phyloP scores from a whole-genome alignment of 2,329 filamentous ascomycete species.

The Nothomitra cinnamomea region DNA sequence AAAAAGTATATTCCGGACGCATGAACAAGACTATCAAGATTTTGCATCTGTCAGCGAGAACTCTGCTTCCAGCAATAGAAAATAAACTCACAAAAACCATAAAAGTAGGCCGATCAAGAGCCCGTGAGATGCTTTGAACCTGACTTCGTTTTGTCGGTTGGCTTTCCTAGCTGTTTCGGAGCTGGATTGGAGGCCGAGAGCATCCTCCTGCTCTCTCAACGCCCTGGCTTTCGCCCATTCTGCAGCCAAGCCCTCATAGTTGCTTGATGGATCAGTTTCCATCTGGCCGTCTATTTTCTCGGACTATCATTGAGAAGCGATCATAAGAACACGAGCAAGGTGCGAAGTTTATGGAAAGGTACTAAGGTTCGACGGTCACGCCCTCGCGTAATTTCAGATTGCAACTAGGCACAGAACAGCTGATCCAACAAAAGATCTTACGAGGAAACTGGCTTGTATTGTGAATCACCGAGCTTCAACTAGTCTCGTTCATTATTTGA shows the following conservation, averaged over 20 bases:
- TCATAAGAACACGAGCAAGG: not conserved
- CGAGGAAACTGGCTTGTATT: no score
- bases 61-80: not conserved
- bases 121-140: slow-evolving; percentile 35
- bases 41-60: not conserved
- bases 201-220: slow-evolving; percentile 18
- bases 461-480: no score
- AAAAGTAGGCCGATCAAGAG: slow-evolving; percentile 47
- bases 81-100: slow-evolving; percentile 38
- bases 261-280: not conserved
- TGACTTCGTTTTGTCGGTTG: slow-evolving; percentile 26
- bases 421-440: no score
- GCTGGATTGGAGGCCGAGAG: slow-evolving; percentile 14
- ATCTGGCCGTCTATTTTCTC: slow-evolving; percentile 9
- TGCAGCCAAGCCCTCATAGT: not conserved
- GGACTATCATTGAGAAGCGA: not conserved
- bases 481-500: no score
- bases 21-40: slow-evolving; percentile 44
- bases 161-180: slow-evolving; percentile 18
- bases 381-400: no score
- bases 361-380: not conserved
- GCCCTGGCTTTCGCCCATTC: slow-evolving; percentile 15
- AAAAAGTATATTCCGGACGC: slow-evolving; percentile 75
- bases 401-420: no score
- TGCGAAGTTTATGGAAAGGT: not conserved